Base-by-base conservation (phyloP, 208 protist genomes). In the Crithidia bombi region DNA sequence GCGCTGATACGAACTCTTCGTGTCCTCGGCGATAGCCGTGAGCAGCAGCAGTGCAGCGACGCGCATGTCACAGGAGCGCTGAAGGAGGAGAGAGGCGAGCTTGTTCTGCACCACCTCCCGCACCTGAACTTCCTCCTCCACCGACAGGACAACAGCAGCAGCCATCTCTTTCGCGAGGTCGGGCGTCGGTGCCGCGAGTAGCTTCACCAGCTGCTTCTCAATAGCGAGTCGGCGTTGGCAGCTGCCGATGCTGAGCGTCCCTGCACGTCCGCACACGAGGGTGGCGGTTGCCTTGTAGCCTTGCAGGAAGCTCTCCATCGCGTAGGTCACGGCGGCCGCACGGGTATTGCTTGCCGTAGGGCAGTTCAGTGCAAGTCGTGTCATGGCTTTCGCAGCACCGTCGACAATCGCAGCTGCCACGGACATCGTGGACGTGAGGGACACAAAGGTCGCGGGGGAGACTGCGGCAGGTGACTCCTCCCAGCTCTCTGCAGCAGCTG, bases 1-100 rank as follows among this genome's bases (percentile, higher is more conserved):
- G 10, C 79, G 52, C 30, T 79, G 70, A 59, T 86, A 95, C 21
- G 75, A 76, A 51, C 46, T 74, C 35, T 79, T 81, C 39, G 57
- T 83, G 32, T 93, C 86, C 62, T 87, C 87, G 28, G 66, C 73
- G 47, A 95, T 72, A 15, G 83, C 90, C 5, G 83, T 92, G 11
- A 95, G 79, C 30, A 95, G 56, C 33, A 95, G 78, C 43, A 92
- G 65, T 9, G 87, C 81, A 1, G 67, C 86, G 26, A 89, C 84
- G 11, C 86, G 90, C 83, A 95, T 88, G 61, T 93, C 90, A 28
- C 67, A 65, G 7, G 72, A 69, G 17, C 47, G 52, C 21, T 73
- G 77, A 3, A 72, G 32, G 23, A 91, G 62, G 38, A 80, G 66
- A 3, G 30, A 28, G 15, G 73, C 62, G 23, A 95, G 64, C 65